These are phyloP conservation scores for Fusarium penzigii DNA, from an alignment of 2,329 filamentous ascomycete species.

Conservation along the genomic window DNA sequence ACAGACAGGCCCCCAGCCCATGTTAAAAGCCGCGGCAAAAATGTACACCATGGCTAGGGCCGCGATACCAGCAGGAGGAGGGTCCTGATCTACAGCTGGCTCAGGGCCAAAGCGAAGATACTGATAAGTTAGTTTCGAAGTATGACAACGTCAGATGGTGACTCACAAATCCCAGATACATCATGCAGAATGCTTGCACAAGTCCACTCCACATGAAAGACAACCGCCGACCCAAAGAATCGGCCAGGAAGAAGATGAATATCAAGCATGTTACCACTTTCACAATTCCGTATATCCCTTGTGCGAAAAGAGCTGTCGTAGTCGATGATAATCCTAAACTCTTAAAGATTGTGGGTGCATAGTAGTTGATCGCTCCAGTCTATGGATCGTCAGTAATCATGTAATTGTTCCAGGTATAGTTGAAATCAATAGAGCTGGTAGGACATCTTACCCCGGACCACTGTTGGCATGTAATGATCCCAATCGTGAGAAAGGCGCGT, in stretches of 20 bases:
- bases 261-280: constrained; percentile 62
- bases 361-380: constrained; percentile 52
- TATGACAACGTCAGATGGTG: accelerated
- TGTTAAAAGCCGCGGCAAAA: constrained; percentile 62
- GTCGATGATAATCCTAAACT: constrained; percentile 55
- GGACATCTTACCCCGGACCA: constrained; percentile 28
- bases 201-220: constrained; percentile 29
- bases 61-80: constrained; percentile 49
- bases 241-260: constrained; percentile 64
- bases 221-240: constrained; percentile 62
- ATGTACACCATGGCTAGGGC: constrained; percentile 62
- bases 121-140: constrained; percentile 1
- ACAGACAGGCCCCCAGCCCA: constrained; percentile 64
- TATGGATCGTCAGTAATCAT: background rate
- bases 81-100: constrained; percentile 34
- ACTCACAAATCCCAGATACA: constrained; percentile 56
- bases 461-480: constrained; percentile 26
- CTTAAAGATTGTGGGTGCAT: constrained; percentile 63
- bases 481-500: constrained; percentile 25
- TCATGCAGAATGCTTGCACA: constrained; percentile 45
- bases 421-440: background rate
- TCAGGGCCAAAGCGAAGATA: constrained; percentile 53
- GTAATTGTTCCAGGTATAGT: background rate
- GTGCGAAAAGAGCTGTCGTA: constrained; percentile 62
- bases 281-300: constrained; percentile 68